A percentile compares a stretch with the other conserved stretches of the same genome.
Evolutionary conservation across 345 rosid species (phyloP).

Genomic region (Camelina hispida): DNA sequence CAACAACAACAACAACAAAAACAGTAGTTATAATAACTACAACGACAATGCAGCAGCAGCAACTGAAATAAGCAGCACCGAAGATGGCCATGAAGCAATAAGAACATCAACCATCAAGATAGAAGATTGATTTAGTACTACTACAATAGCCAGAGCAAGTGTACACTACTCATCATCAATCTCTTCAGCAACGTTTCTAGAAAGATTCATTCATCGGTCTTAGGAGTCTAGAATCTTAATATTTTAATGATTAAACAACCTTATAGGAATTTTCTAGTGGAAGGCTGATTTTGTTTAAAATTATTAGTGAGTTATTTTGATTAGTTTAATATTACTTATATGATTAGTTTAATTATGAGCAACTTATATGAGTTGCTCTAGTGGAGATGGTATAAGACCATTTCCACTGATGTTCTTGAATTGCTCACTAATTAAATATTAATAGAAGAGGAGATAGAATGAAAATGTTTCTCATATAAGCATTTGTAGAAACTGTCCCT

Average conservation of each 20-base stretch:
- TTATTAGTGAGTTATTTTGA: too few species aligned
- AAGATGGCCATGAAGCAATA: slow-evolving; percentile 35
- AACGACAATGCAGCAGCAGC: slow-evolving; percentile 3
- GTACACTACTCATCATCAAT: slow-evolving; percentile 39
- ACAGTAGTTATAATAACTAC: slow-evolving; percentile 36
- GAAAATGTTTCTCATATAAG: too few species aligned
- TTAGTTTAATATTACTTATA: too few species aligned
- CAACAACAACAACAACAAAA: slow-evolving; percentile 28
- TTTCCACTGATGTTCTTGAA: too few species aligned
- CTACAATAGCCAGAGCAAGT: slow-evolving; percentile 32
- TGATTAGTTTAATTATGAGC: not conserved
- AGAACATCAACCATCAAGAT: slow-evolving; percentile 32
- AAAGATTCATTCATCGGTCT: slow-evolving; percentile 28
- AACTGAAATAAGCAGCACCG: slow-evolving; percentile 36
- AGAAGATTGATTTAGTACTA: slow-evolving; percentile 33
- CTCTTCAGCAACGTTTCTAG: slow-evolving; percentile 30
- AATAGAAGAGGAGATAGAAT: too few species aligned
- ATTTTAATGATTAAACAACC: too few species aligned
- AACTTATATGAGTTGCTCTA: too few species aligned
- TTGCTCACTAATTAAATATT: too few species aligned
- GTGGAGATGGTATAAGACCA: too few species aligned
- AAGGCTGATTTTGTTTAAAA: too few species aligned
- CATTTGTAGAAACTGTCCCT: too few species aligned
- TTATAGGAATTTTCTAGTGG: too few species aligned
- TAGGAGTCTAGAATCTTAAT: slow-evolving; percentile 43